phyloP scores from a whole-genome alignment of 2,329 filamentous ascomycete genomes.

The Trichoderma sp. region DNA sequence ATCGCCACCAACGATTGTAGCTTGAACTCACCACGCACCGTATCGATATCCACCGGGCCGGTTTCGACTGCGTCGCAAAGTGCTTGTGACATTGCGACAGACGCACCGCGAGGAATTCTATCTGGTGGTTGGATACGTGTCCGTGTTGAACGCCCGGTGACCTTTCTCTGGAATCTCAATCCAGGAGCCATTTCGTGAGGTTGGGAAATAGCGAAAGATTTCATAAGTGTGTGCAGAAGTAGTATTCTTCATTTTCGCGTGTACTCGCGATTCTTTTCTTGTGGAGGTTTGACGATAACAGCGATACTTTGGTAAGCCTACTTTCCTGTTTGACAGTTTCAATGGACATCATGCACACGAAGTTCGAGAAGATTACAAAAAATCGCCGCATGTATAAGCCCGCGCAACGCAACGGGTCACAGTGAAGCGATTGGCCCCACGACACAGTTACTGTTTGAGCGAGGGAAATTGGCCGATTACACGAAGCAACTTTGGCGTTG shows the following conservation, averaged over 20 bases:
- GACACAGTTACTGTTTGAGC: neutral
- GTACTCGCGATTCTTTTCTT: neutral
- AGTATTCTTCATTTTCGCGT: neutral
- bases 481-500: constrained; percentile 2
- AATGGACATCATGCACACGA: neutral
- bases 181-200: constrained; percentile 28
- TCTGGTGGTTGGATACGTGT: constrained; percentile 19
- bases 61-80: constrained; percentile 9
- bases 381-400: neutral
- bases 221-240: neutral
- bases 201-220: constrained; percentile 20
- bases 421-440: constrained; percentile 22
- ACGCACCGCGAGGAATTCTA: constrained; percentile 10
- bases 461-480: constrained; percentile 16
- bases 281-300: constrained; percentile 13
- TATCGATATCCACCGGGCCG: constrained; percentile 18
- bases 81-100: neutral
- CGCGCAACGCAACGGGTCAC: constrained; percentile 12
- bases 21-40: neutral
- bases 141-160: neutral
- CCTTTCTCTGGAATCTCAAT: constrained; percentile 33
- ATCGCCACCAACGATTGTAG: neutral
- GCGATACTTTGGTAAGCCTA: constrained; percentile 22
- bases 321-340: constrained; percentile 9
- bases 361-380: neutral